These are phyloP conservation scores for Ceratopteris richardii DNA, from an alignment of 75 land plant genomes.

Conservation along the genomic window DNA sequence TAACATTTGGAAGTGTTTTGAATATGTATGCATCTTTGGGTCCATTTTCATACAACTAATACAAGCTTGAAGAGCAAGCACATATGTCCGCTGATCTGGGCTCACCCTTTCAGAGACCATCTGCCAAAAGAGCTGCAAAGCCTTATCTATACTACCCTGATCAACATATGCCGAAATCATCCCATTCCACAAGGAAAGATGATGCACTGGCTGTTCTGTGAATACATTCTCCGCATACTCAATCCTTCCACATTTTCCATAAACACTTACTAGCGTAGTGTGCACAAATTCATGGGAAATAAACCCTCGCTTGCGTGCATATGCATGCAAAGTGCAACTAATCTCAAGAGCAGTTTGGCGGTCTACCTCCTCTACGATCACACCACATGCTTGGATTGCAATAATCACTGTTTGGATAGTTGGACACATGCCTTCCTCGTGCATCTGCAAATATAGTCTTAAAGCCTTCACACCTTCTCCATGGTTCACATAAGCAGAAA, in stretches of 20 bases:
- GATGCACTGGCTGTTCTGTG: not conserved
- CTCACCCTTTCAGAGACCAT: constrained; percentile 25
- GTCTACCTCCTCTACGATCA: too few species aligned
- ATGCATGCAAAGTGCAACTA: constrained; percentile 27
- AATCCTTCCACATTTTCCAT: constrained; percentile 22
- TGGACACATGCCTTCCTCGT: not conserved
- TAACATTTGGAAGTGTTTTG: too few species aligned
- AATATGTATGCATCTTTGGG: not conserved
- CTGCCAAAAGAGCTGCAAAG: constrained; percentile 13
- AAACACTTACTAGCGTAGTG: constrained; percentile 32
- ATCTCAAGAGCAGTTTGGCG: constrained; percentile 6
- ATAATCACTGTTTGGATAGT: not conserved
- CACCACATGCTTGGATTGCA: constrained; percentile 1
- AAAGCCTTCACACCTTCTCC: not conserved
- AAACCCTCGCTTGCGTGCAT: constrained; percentile 19
- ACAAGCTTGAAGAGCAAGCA: constrained; percentile 21
- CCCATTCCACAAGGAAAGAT: not conserved
- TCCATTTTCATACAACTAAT: not conserved
- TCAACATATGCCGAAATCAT: constrained; percentile 6
- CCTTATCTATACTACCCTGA: constrained; percentile 1
- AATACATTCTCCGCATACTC: not conserved
- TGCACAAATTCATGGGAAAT: constrained; percentile 9
- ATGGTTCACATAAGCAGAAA: not conserved
- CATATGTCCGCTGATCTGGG: constrained; percentile 48
- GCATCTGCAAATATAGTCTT: not conserved